Evolutionary conservation across 208 protist genomes (phyloP), one percentile per base, ranked within the genome.

Genomic region (Herpetomonas samuelpessoai): DNA sequence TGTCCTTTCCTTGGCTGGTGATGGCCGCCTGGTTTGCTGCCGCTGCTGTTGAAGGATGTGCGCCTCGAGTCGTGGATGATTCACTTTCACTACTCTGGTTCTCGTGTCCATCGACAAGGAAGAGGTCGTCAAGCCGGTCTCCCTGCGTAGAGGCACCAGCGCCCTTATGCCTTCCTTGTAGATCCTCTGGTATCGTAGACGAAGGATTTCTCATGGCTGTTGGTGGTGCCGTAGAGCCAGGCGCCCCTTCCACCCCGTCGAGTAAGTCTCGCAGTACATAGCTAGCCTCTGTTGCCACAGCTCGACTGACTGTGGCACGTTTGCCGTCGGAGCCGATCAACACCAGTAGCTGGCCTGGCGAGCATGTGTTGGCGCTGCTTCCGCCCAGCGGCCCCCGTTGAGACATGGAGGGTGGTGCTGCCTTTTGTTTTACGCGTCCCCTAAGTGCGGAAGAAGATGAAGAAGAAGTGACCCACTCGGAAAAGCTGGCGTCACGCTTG

Each of bases 201-300:
- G n/a, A n/a, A n/a, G n/a, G n/a, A n/a, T n/a, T n/a, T n/a, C n/a
- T n/a, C n/a, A n/a, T n/a, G n/a, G n/a, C n/a, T n/a, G n/a, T n/a
- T n/a, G n/a, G n/a, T n/a, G n/a, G n/a, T n/a, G 9, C 35, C 14
- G 35, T 41, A 14, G 35, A 6, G 14, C 35, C 35, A 41, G 35
- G 35, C 35, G 29, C 68, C 21, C 53, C 56, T 12, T 86, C 82
- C 50, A 75, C 62, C 9, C 79, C 78, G 47, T 93, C 87, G 2
- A 93, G 71, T 19, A 93, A 51, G 51, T 93, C 87, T 26, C 87
- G 78, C 39, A 93, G 60, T 18, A 93, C 73, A 44, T 81, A 78
- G 6, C 81, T 89, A 6, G 83, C 87, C 57, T 91, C 79, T 0
- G 83, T 90, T 19, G 83, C 87, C 49, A 84, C 80, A 56, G 83